phyloP scores from a whole-genome alignment of 805 yeast species.

The Wickerhamomyces kurtzmanii region DNA sequence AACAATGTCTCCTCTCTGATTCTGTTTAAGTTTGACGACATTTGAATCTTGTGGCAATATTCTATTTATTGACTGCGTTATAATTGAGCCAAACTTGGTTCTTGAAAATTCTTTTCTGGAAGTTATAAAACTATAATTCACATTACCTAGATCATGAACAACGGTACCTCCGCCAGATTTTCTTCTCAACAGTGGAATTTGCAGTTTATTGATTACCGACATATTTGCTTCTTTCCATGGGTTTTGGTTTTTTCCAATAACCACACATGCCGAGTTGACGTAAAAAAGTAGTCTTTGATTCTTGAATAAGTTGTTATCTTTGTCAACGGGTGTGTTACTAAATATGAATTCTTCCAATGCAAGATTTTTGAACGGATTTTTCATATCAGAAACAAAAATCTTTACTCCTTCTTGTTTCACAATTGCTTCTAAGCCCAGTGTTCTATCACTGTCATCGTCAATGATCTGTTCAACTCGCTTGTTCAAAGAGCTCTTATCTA shows the following conservation, averaged over 20 bases:
- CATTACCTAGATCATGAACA: constrained; percentile 86
- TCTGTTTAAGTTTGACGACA: constrained; percentile 32
- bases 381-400: constrained; percentile 45
- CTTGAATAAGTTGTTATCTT: constrained; percentile 9
- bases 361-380: constrained; percentile 65
- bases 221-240: constrained; percentile 84
- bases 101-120: constrained; percentile 58
- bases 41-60: constrained; percentile 4
- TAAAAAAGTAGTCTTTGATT: constrained; percentile 60
- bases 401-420: constrained; percentile 36
- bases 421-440: constrained; percentile 12
- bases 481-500: too few species aligned
- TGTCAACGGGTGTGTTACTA: constrained; percentile 41
- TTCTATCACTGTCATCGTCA: constrained; percentile 4
- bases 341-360: constrained; percentile 79
- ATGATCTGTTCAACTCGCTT: too few species aligned
- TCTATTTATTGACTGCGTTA: constrained; percentile 25
- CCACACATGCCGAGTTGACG: constrained; percentile 76
- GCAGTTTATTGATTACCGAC: constrained; percentile 33
- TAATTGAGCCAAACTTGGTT: constrained; percentile 19
- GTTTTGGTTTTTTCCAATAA: constrained; percentile 91
- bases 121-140: constrained; percentile 76
- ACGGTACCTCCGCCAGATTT: constrained; percentile 95
- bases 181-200: constrained; percentile 66
- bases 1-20: constrained; percentile 74